Conservation (phyloP, 306 rosid genomes). For the Prunus mongolica region DNA sequence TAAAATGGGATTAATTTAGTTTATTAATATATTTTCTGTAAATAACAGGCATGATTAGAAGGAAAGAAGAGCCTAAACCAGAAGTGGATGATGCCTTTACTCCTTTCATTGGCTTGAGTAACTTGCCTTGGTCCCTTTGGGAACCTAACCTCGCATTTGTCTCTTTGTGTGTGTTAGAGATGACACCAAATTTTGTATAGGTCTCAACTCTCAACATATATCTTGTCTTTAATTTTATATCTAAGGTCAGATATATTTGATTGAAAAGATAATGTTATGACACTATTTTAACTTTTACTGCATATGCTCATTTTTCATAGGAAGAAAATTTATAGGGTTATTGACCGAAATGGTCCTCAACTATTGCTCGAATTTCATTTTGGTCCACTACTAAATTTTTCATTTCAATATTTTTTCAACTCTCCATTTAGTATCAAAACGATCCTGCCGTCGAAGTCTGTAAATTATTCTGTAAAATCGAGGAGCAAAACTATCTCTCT, state of each 20-base stretch:
- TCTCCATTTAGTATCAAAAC: too few relatives aligned
- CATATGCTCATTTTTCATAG: neutral
- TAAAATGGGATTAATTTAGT: neutral
- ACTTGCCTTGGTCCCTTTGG: constrained; percentile 22
- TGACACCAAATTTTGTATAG: neutral
- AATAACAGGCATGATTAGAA: constrained; percentile 14
- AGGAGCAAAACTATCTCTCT: too few relatives aligned
- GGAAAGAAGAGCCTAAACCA: constrained; percentile 23
- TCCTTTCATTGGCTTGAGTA: constrained; percentile 30
- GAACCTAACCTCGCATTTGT: constrained; percentile 12
- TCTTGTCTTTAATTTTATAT: neutral
- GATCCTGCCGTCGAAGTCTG: too few relatives aligned
- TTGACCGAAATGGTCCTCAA: too few relatives aligned
- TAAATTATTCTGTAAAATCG: too few relatives aligned
- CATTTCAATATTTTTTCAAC: too few relatives aligned
- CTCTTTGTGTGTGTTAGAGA: neutral
- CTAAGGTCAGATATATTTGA: neutral
- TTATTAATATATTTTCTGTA: neutral
- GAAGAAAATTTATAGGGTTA: neutral
- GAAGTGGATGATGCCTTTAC: constrained; percentile 12
- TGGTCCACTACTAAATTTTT: too few relatives aligned
- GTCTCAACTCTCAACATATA: neutral
- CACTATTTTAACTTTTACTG: neutral
- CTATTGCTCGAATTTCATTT: too few relatives aligned
- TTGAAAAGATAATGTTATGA: too few relatives aligned